Evolutionary conservation across 2,329 filamentous ascomycete genomes (phyloP).

Genomic region (Plectosphaerella cucumerina): DNA sequence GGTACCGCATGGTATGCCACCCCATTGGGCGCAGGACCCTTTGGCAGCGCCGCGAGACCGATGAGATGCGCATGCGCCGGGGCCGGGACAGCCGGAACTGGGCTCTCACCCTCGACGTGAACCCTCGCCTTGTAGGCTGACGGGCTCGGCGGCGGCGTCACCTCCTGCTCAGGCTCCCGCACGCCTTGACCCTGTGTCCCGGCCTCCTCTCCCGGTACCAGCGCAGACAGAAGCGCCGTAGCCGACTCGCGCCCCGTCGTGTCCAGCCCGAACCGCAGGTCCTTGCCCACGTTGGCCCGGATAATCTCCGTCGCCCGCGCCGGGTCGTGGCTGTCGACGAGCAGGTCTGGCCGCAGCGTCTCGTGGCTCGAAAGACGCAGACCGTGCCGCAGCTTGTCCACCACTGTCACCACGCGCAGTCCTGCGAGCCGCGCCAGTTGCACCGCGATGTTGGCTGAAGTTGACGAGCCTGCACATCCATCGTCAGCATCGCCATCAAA

Average conservation of each 20-base stretch:
- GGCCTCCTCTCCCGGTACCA: constrained; percentile 29
- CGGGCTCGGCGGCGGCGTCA: constrained; percentile 26
- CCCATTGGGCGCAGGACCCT: constrained; percentile 38
- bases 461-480: constrained; percentile 52
- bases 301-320: constrained; percentile 63
- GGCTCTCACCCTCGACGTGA: constrained; percentile 13
- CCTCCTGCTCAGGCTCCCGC: neutral
- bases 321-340: constrained; percentile 66
- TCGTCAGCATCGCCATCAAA: neutral
- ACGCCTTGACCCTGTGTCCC: neutral
- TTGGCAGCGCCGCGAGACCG: constrained; percentile 64
- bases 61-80: constrained; percentile 50
- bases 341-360: constrained; percentile 49
- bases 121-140: constrained; percentile 28
- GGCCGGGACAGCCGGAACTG: no score
- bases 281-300: constrained; percentile 49
- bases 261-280: constrained; percentile 65
- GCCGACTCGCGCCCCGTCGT: constrained; percentile 64
- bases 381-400: constrained; percentile 65
- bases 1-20: constrained; percentile 62
- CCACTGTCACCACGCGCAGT: constrained; percentile 60
- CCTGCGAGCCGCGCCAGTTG: constrained; percentile 66
- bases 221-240: constrained; percentile 47
- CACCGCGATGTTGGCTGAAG: constrained; percentile 61
- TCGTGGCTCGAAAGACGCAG: constrained; percentile 45